phyloP scores from a whole-genome alignment of 2,329 filamentous ascomycete genomes.

The Cladosporium phlei region DNA sequence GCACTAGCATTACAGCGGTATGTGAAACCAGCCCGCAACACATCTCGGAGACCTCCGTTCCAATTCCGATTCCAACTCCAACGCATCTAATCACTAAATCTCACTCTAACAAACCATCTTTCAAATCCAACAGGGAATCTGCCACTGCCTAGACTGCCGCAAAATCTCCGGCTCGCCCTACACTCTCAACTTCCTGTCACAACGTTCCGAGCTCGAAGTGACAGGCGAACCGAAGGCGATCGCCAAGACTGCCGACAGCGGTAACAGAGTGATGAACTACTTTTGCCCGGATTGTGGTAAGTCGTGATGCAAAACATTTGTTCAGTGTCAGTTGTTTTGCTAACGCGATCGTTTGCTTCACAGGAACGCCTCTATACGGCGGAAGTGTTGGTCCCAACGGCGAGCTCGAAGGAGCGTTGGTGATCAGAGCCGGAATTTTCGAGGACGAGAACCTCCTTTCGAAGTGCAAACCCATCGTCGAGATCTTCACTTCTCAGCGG shows the following conservation, averaged over 20 bases:
- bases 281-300: conserved; percentile 7
- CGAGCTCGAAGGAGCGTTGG: background rate
- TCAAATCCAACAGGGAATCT: background rate
- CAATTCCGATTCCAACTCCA: too few species aligned
- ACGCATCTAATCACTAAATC: background rate
- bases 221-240: background rate
- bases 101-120: background rate
- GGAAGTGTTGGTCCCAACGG: background rate
- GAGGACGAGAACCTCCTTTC: background rate
- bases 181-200: conserved; percentile 1
- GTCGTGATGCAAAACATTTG: too few species aligned
- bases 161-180: conserved; percentile 2
- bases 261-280: background rate
- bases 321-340: too few species aligned
- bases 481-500: conserved; percentile 5
- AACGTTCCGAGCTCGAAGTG: conserved; percentile 1
- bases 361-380: conserved; percentile 1
- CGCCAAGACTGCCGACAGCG: background rate
- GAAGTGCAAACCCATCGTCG: background rate
- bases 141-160: conserved; percentile 6
- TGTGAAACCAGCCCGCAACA: background rate
- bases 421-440: conserved; percentile 3
- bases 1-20: background rate
- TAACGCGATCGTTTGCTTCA: too few species aligned
- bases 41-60: too few species aligned